Percentiles rank a stretch among this genome's conserved stretches.
Conservation (phyloP, 2,329 filamentous ascomycete species). For the Fusarium incarnatum region DNA sequence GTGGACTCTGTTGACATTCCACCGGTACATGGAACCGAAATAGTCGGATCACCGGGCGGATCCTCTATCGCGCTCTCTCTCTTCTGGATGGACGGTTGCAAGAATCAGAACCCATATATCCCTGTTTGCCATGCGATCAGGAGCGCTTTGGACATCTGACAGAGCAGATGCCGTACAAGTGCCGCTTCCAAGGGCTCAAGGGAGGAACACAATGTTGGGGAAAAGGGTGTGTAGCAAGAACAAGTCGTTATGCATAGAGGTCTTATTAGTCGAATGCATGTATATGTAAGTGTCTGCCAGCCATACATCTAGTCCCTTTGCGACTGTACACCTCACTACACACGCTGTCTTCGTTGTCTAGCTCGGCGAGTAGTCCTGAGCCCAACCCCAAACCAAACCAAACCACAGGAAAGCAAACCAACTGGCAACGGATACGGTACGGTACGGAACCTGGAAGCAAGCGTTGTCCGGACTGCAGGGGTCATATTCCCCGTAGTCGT, state of each 20-base stretch:
- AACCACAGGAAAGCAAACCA: constrained; percentile 16
- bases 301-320: constrained; percentile 1
- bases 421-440: constrained; percentile 15
- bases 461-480: constrained; percentile 38
- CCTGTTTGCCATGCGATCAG: constrained; percentile 38
- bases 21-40: constrained; percentile 34
- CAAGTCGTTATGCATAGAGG: background rate
- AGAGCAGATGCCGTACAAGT: constrained; percentile 38
- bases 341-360: constrained; percentile 5
- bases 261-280: background rate
- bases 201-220: background rate
- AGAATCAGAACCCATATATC: constrained; percentile 16
- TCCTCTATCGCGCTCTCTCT: background rate
- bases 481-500: constrained; percentile 35
- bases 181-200: constrained; percentile 18
- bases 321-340: constrained; percentile 4
- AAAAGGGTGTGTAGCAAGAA: background rate
- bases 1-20: constrained; percentile 15
- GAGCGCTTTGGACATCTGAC: constrained; percentile 13
- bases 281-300: background rate
- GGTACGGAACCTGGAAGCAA: constrained; percentile 2
- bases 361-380: background rate
- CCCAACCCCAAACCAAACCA: constrained; percentile 1
- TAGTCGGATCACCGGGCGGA: constrained; percentile 33
- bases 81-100: constrained; percentile 20